Evolutionary conservation across 768 basidiomycete genomes (phyloP).

Genomic region (Suillus fuscotomentosus): DNA sequence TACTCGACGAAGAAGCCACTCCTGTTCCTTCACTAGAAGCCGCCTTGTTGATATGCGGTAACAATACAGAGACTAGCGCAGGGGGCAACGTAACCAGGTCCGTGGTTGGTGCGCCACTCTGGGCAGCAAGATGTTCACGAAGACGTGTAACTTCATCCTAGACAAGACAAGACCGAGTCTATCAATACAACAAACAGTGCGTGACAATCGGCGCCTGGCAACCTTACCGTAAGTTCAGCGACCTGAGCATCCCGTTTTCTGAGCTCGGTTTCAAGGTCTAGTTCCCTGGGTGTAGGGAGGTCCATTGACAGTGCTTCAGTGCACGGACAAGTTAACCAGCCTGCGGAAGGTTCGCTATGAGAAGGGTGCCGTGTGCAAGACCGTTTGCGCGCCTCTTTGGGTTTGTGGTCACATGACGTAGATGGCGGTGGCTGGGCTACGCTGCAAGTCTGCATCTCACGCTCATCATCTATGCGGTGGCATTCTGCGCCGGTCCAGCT

Average conservation of each 20-base stretch:
- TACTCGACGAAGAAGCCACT: slow-evolving; percentile 42
- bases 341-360: slow-evolving; percentile 1
- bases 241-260: slow-evolving; percentile 74
- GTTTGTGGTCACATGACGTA: slow-evolving; percentile 27
- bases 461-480: not conserved
- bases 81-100: slow-evolving; percentile 72
- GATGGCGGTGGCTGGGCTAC: slow-evolving; percentile 11
- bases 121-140: slow-evolving; percentile 60
- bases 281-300: slow-evolving; percentile 70
- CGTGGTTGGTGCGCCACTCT: slow-evolving; percentile 57
- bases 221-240: slow-evolving; percentile 66
- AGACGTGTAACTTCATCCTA: slow-evolving; percentile 76
- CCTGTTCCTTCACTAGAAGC: slow-evolving; percentile 27
- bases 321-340: slow-evolving; percentile 14
- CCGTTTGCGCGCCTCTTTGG: slow-evolving; percentile 23
- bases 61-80: slow-evolving; percentile 61
- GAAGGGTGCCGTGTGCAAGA: slow-evolving; percentile 24
- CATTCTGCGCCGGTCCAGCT: not conserved
- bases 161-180: slow-evolving; percentile 7
- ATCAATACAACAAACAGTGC: slow-evolving; percentile 18
- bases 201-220: slow-evolving; percentile 20
- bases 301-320: slow-evolving; percentile 45
- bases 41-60: slow-evolving; percentile 61
- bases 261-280: slow-evolving; percentile 79
- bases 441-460: not conserved